Evolutionary conservation across 345 rosid species (phyloP), one percentile per base, ranked within the genome.

Genomic region (Ceriops tagal): DNA sequence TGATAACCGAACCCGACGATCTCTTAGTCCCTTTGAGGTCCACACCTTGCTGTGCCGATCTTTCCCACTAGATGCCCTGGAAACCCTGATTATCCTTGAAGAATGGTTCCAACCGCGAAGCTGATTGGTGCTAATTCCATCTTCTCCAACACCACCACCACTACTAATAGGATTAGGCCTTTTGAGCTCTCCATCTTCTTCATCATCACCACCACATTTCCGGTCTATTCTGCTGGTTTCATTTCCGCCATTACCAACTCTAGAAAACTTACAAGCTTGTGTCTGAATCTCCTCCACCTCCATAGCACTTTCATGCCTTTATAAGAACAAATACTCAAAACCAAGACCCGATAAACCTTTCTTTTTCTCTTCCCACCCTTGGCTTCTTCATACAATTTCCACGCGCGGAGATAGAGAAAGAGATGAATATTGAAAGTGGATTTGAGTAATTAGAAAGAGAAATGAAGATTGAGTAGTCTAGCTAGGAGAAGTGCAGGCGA

Each of bases 41-140:
- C 83, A 90, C 0, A 95, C 98, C 81, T 95, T 95, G 83, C 99
- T 95, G 81, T 95, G 99, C 69, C 99, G 84, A 78, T 95, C 99
- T 81, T 95, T 95, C 3, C 99, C 99, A 52, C 99, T 97, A 3
- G 99, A 88, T 56, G 99, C 93, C 66, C 98, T 76, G 0, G 99
- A 90, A 83, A 92, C 99, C 95, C 98, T 89, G 79, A 92, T 86
- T 58, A 95, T 95, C 67, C 99, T 69, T 0, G 97, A 91, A 0
- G 92, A 86, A 34, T 85, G 85, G 78, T 70, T 93, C 92, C 92
- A 90, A 62, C 88, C 84, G 8, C 89, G 81, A 35, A 83, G 82
- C n/a, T 74, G 66, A 75, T 81, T 81, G 63, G 72, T 70, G 35
- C 66, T 76, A 56, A 47, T 64, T 21, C 32, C 61, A n/a, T 43